Conservation (phyloP, 2,329 filamentous ascomycete genomes). For the Helotiales sp. region DNA sequence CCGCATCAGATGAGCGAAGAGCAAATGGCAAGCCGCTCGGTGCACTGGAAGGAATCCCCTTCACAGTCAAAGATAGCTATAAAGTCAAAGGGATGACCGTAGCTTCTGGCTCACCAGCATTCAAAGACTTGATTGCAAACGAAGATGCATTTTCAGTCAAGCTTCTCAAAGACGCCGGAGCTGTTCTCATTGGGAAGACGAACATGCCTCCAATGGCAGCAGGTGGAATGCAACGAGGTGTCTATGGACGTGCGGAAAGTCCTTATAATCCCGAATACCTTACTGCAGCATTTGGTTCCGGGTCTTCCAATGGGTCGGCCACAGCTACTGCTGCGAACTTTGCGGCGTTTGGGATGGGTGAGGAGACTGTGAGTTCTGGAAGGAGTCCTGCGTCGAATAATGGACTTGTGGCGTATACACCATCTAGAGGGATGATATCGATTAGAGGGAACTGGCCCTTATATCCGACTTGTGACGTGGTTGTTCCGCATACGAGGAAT, state of each 20-base stretch:
- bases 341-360: constrained; percentile 53
- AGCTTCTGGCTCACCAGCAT: constrained; percentile 55
- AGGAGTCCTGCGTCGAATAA: constrained; percentile 58
- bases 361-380: constrained; percentile 57
- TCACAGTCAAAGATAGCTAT: constrained; percentile 58
- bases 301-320: constrained; percentile 57
- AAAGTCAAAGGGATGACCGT: constrained; percentile 53
- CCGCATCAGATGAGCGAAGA: constrained; percentile 46
- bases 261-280: constrained; percentile 56
- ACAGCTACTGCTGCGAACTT: constrained; percentile 51
- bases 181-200: constrained; percentile 53
- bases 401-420: constrained; percentile 54
- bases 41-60: constrained; percentile 52
- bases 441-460: constrained; percentile 55
- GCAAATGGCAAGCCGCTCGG: constrained; percentile 19
- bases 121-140: constrained; percentile 48
- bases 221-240: constrained; percentile 56
- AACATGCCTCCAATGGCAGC: constrained; percentile 62
- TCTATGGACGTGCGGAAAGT: constrained; percentile 56
- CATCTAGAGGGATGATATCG: constrained; percentile 52
- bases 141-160: constrained; percentile 53
- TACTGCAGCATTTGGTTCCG: constrained; percentile 55
- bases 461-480: constrained; percentile 55
- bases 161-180: constrained; percentile 48
- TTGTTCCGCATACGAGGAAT: constrained; percentile 52